A percentile compares a stretch with the other conserved stretches of the same genome.
Evolutionary conservation across 1,284 basidiomycete species (phyloP).

Genomic region (Xerocomus minutiporus): DNA sequence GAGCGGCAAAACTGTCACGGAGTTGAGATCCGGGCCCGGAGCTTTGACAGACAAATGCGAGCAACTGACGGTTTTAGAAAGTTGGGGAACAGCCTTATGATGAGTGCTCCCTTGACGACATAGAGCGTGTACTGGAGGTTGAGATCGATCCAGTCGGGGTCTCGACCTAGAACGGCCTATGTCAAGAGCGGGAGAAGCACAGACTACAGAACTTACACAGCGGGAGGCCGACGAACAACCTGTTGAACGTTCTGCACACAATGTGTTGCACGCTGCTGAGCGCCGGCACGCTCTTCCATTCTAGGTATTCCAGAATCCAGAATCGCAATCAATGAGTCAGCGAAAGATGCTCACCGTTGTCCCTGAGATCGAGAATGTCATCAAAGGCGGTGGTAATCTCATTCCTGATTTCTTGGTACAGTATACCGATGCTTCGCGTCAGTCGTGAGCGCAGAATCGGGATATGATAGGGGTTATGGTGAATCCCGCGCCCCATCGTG

Average conservation of each 20-base stretch:
- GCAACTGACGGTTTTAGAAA: conserved; percentile 37
- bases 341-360: conserved; percentile 14
- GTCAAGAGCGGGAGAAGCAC: neutral
- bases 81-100: conserved; percentile 36
- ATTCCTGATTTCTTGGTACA: conserved; percentile 25
- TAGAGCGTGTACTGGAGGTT: conserved; percentile 33
- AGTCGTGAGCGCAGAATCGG: conserved; percentile 27
- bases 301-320: neutral
- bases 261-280: conserved; percentile 19
- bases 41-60: neutral
- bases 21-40: neutral
- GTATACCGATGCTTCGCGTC: conserved; percentile 30
- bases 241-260: conserved; percentile 34
- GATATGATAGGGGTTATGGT: conserved; percentile 29
- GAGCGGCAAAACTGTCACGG: conserved; percentile 1
- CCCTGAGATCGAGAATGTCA: conserved; percentile 19
- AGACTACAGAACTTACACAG: neutral
- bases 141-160: conserved; percentile 37
- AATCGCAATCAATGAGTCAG: neutral
- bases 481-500: conserved; percentile 22
- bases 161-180: neutral
- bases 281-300: no score
- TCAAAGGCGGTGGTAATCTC: conserved; percentile 33
- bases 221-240: conserved; percentile 39
- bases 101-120: conserved; percentile 25